Percentiles rank a stretch among this genome's conserved stretches.
Evolutionary conservation across 352 stramenopile species (phyloP).

Genomic region (Pythium periplocum): DNA sequence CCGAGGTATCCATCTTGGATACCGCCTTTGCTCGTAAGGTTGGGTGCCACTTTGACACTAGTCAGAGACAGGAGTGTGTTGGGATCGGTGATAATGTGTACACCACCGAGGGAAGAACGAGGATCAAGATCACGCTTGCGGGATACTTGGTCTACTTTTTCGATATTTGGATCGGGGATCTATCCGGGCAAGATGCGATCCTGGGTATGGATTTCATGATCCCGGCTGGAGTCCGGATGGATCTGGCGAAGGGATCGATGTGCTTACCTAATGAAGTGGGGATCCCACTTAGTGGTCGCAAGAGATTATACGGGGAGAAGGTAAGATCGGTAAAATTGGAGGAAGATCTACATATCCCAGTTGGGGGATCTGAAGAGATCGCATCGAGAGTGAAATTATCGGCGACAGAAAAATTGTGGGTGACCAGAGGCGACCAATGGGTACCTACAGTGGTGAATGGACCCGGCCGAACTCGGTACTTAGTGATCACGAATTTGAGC

Average conservation of each 20-base stretch:
- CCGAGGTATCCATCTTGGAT: conserved; percentile 11
- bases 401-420: conserved; percentile 10
- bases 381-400: neutral
- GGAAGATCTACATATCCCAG: neutral
- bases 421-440: conserved; percentile 2
- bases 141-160: conserved; percentile 11
- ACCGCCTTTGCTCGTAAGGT: conserved; percentile 3
- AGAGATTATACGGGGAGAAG: conserved; percentile 9
- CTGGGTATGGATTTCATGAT: conserved; percentile 13
- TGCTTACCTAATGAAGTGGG: conserved; percentile 7
- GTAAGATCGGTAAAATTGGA: conserved; percentile 3
- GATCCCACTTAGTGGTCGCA: conserved; percentile 5
- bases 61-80: neutral
- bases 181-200: conserved; percentile 4
- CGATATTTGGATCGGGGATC: conserved; percentile 5
- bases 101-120: conserved; percentile 1
- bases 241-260: conserved; percentile 10
- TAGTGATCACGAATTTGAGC: conserved; percentile 8
- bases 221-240: conserved; percentile 11
- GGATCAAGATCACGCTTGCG: conserved; percentile 11
- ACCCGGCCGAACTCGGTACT: neutral
- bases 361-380: conserved; percentile 2
- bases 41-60: neutral
- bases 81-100: conserved; percentile 2
- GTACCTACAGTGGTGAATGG: conserved; percentile 2